Evolutionary conservation across 2,329 filamentous ascomycete species (phyloP).

Genomic region (Sarocladium oryzae): DNA sequence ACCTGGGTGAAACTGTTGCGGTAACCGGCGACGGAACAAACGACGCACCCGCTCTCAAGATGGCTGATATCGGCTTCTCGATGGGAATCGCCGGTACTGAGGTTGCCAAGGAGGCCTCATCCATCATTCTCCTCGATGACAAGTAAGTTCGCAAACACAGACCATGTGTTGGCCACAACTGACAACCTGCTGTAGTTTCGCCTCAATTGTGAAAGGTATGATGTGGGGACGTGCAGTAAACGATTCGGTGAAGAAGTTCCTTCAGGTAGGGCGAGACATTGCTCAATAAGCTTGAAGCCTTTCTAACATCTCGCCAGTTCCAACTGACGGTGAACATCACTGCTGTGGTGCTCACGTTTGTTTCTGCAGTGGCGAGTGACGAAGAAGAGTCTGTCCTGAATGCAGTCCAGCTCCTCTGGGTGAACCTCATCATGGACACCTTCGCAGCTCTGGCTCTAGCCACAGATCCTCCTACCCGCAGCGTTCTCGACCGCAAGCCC

Average conservation of each 20-base stretch:
- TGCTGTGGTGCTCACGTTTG: constrained; percentile 56
- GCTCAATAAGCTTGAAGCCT: background rate
- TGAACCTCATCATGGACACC: constrained; percentile 65
- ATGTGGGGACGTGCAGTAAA: constrained; percentile 58
- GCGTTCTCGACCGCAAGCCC: constrained; percentile 58
- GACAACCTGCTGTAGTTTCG: too few species aligned
- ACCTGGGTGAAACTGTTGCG: constrained; percentile 52
- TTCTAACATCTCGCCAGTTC: constrained; percentile 26
- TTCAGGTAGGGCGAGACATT: constrained; percentile 35
- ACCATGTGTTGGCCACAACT: too few species aligned
- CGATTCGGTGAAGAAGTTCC: constrained; percentile 57
- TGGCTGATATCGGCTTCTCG: constrained; percentile 56
- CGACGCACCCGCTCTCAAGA: constrained; percentile 53
- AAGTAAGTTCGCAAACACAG: too few species aligned
- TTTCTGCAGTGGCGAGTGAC: constrained; percentile 51
- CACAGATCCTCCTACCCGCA: constrained; percentile 51
- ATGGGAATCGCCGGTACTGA: constrained; percentile 58
- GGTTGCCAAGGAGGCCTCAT: constrained; percentile 56
- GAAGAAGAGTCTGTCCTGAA: constrained; percentile 54
- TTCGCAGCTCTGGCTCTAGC: constrained; percentile 60
- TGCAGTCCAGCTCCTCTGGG: constrained; percentile 60
- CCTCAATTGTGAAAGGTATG: constrained; percentile 53
- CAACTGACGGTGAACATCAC: constrained; percentile 66
- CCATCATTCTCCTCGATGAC: constrained; percentile 56
- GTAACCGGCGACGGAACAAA: constrained; percentile 59